Percentiles rank a stretch among this genome's conserved stretches.
Conservation (phyloP, 1,284 basidiomycete species). For the Apiotrichum siamense region DNA sequence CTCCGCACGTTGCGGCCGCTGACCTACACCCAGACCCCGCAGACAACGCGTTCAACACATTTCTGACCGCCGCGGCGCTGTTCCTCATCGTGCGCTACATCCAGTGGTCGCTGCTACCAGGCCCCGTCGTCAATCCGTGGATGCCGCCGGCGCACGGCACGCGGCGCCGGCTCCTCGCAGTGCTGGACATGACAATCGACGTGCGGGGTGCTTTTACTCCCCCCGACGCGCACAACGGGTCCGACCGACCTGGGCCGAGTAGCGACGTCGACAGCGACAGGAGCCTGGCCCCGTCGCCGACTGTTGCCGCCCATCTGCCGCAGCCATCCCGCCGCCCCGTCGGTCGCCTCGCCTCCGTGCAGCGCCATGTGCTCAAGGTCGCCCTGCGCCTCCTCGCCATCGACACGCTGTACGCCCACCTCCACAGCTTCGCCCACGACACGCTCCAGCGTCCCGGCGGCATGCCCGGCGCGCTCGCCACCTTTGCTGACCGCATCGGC, state of each 20-base stretch:
- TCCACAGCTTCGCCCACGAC: conserved; percentile 10
- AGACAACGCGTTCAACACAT: conserved; percentile 29
- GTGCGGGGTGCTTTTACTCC: conserved; percentile 17
- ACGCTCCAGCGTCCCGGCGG: conserved; percentile 20
- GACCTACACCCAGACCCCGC: conserved; percentile 16
- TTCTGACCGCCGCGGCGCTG: conserved; percentile 20
- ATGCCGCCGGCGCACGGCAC: conserved; percentile 11
- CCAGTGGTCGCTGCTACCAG: conserved; percentile 26
- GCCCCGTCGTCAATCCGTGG: conserved; percentile 30
- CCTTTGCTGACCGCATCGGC: conserved; percentile 16
- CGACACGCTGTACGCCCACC: neutral
- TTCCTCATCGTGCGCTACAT: conserved; percentile 25
- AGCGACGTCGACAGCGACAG: no score
- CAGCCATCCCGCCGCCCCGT: neutral
- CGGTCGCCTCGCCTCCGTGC: conserved; percentile 1
- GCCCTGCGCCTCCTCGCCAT: neutral
- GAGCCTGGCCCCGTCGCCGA: no score
- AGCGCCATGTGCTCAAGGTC: neutral
- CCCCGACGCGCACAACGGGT: no score
- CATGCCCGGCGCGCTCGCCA: conserved; percentile 15
- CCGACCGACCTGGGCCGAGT: no score
- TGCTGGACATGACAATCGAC: conserved; percentile 29
- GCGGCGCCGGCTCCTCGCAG: conserved; percentile 17
- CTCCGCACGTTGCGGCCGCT: neutral
- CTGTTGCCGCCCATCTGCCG: neutral